Evolutionary conservation across 305 asterid genomes (phyloP).

Genomic region (Salvia sclarea): DNA sequence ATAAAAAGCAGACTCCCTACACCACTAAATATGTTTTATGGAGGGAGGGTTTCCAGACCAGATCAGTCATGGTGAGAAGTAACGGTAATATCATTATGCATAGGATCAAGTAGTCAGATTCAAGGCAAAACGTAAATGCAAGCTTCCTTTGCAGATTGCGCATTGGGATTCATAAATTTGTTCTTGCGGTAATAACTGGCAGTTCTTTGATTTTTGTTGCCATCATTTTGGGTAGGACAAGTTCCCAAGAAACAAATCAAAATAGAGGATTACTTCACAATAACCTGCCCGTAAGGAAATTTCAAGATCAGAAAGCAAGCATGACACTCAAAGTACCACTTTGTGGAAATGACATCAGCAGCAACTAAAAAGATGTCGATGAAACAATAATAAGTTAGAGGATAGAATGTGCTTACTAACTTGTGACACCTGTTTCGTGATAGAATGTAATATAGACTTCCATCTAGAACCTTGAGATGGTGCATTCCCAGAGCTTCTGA

Average conservation of each 20-base stretch:
- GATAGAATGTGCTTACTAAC: slow-evolving; percentile 49
- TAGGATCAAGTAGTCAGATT: background rate
- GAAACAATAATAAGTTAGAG: slow-evolving; percentile 19
- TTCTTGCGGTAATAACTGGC: background rate
- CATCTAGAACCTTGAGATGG: slow-evolving; percentile 75
- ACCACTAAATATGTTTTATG: background rate
- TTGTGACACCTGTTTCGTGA: slow-evolving; percentile 95
- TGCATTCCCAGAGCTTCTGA: slow-evolving; percentile 43
- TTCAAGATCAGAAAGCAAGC: slow-evolving; percentile 17
- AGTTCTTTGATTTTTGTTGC: background rate
- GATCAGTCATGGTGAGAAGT: background rate
- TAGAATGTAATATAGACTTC: slow-evolving; percentile 76
- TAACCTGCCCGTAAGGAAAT: slow-evolving; percentile 12
- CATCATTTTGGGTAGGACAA: slow-evolving; percentile 22
- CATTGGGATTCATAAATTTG: slow-evolving; percentile 1
- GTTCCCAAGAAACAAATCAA: slow-evolving; percentile 12
- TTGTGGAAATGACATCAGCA: slow-evolving; percentile 18
- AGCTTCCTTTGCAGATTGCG: background rate
- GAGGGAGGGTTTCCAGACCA: background rate
- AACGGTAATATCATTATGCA: slow-evolving; percentile 14
- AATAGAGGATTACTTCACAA: background rate
- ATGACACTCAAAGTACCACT: slow-evolving; percentile 9
- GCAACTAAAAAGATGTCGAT: slow-evolving; percentile 20
- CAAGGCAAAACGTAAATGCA: background rate
- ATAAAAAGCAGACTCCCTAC: background rate